Conservation (phyloP, 257 asterid species). For the Agastache rugosa region DNA sequence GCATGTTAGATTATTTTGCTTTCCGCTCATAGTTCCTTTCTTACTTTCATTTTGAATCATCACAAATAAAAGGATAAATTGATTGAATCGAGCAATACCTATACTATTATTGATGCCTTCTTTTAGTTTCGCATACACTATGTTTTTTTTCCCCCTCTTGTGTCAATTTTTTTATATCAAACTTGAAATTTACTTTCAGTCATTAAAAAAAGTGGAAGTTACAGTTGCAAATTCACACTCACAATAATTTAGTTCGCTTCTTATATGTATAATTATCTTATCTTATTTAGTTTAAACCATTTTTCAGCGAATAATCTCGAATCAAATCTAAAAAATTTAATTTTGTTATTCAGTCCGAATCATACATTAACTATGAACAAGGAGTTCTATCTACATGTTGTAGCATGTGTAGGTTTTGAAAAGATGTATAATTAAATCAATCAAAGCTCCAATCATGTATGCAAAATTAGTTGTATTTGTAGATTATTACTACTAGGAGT, state of each 20-base stretch:
- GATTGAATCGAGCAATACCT: too few species aligned
- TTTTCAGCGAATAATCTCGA: not conserved
- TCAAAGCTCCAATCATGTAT: constrained; percentile 19
- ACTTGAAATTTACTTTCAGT: too few species aligned
- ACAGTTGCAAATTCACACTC: not conserved
- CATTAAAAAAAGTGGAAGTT: not conserved
- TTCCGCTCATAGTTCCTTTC: too few species aligned
- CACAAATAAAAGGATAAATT: too few species aligned
- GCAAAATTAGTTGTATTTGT: not conserved
- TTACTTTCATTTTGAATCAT: too few species aligned
- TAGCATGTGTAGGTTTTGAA: not conserved
- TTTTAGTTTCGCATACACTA: too few species aligned
- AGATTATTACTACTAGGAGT: not conserved
- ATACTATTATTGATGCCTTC: too few species aligned
- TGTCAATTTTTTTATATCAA: too few species aligned
- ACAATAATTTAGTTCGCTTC: not conserved
- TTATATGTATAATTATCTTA: too few species aligned
- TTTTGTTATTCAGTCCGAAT: not conserved
- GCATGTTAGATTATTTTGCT: too few species aligned
- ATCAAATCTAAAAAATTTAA: not conserved
- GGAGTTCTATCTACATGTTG: not conserved
- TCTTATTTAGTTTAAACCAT: not conserved
- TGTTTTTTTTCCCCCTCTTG: too few species aligned
- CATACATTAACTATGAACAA: not conserved
- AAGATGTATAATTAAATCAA: not conserved